Base-by-base conservation (phyloP, 768 basidiomycete species). In the Rhodotorula kratochvilovae region DNA sequence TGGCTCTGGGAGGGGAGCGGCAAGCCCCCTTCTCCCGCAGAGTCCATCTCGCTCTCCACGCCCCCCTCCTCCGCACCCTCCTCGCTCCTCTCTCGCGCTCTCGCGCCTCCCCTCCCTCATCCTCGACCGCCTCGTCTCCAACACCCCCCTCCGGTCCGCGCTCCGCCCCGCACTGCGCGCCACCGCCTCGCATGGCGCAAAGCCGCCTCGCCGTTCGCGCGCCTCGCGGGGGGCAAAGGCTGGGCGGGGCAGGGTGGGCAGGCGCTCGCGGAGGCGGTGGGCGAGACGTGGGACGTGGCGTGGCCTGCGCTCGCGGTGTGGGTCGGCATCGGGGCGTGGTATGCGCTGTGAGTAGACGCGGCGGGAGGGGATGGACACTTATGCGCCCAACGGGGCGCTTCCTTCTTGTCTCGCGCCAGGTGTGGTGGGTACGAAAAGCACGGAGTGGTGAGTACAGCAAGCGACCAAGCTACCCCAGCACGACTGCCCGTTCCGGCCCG, bases 1-100 rank as follows among this genome's bases (percentile, higher is more conserved):
- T 72, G 66, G 66, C 58, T 60, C 21, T 72, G 70, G 70, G 70
- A 67, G 53, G 65, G 67, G 27, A 12, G 60, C 13, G 31, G 48
- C 43, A 17, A 5, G 25, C 16, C 51, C 13, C 39, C 51, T 27
- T 65, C 58, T 13, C 48, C n/a, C 5, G 10, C 43, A 27, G 25
- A 43, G n/a, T n/a, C 48, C 17, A 7, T 25, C 19, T 60, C 58
- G 25, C 36, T 39, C 39, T 35, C 36, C 42, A 6, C 56, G 2
- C 8, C 12, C 56, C 36, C 5, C 23, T 36, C 27, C 56, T 4
- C 19, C 39, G 8, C 25, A 31, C 51, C 29, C 42, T 45, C 65
- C n/a, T n/a, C 65, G 15, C n/a, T n/a, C n/a, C n/a, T n/a, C n/a
- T n/a, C n/a, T n/a, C n/a, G n/a, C n/a, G 25, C 17, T 50, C 39